Evolutionary conservation across 345 rosid genomes (phyloP).

Genomic region (Anastatica hierochuntica): DNA sequence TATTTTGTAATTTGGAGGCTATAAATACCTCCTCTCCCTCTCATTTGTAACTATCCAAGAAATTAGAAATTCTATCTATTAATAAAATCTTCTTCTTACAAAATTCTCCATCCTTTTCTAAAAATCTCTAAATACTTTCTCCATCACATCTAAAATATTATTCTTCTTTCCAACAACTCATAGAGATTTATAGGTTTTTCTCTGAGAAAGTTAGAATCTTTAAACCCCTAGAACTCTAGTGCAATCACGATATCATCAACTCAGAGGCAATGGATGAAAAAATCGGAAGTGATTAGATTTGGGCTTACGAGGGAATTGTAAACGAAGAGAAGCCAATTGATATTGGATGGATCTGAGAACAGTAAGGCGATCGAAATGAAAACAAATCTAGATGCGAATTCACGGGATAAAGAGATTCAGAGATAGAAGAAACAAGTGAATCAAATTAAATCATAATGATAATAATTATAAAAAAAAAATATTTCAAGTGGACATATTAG

Average conservation of each 20-base stretch:
- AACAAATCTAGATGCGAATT: constrained; percentile 4
- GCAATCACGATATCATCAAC: background rate
- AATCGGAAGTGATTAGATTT: constrained; percentile 2
- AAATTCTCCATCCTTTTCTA: too few species aligned
- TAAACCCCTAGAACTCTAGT: background rate
- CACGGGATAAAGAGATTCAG: constrained; percentile 5
- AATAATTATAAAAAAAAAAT: background rate
- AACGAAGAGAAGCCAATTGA: background rate
- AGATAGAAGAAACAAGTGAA: constrained; percentile 24
- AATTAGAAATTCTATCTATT: too few species aligned
- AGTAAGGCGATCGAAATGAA: background rate
- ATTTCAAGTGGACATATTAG: constrained; percentile 22
- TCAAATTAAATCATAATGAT: constrained; percentile 12
- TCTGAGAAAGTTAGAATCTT: constrained; percentile 10
- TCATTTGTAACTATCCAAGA: too few species aligned
- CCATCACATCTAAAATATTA: too few species aligned
- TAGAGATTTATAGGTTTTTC: background rate
- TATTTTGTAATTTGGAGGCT: too few species aligned
- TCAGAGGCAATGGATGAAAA: background rate
- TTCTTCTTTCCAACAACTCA: too few species aligned
- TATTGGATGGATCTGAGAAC: too few species aligned
- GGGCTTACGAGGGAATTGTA: constrained; percentile 14
- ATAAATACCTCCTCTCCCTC: too few species aligned
- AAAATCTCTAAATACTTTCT: too few species aligned
- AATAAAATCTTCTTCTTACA: too few species aligned